Conservation (phyloP, 1,284 basidiomycete genomes). For the Heterobasidion irregulare region DNA sequence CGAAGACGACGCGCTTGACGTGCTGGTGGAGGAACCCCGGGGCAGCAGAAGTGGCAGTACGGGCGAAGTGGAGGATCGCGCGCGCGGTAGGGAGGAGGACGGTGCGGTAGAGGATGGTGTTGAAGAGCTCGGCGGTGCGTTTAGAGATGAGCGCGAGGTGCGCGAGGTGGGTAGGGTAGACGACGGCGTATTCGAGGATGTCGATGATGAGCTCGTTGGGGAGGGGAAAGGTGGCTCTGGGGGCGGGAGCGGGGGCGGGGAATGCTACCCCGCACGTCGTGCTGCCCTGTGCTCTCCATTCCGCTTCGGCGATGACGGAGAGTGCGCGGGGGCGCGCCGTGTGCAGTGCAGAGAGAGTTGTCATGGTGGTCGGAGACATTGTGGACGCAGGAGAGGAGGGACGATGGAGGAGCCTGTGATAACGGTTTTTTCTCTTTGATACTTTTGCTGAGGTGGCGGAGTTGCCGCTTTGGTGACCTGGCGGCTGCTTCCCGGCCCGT, state of each 20-base stretch:
- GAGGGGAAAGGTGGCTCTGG: constrained; percentile 11
- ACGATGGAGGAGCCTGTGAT: too few species aligned
- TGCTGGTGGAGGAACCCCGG: constrained; percentile 20
- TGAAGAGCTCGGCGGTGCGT: constrained; percentile 3
- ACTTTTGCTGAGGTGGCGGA: too few species aligned
- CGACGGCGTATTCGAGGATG: constrained; percentile 25
- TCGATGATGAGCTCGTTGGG: constrained; percentile 22
- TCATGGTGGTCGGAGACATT: too few species aligned
- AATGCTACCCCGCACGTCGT: too few species aligned
- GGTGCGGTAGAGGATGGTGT: constrained; percentile 9
- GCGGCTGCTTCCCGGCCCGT: too few species aligned
- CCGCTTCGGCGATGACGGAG: too few species aligned
- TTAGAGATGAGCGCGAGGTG: constrained; percentile 21
- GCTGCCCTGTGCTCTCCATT: too few species aligned
- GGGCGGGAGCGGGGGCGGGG: background rate
- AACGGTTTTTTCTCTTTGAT: too few species aligned
- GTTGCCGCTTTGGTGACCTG: too few species aligned
- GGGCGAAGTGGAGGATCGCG: constrained; percentile 23
- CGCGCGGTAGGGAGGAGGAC: constrained; percentile 24
- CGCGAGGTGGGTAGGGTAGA: constrained; percentile 8
- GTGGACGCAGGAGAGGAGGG: too few species aligned
- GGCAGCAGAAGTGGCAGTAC: constrained; percentile 21
- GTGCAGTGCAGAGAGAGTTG: too few species aligned
- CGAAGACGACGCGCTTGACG: constrained; percentile 27
- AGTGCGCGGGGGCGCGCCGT: too few species aligned